Evolutionary conservation across 129 eudicot species (phyloP), one percentile per base, ranked within the genome.

Genomic region (Flaveria trinervia): DNA sequence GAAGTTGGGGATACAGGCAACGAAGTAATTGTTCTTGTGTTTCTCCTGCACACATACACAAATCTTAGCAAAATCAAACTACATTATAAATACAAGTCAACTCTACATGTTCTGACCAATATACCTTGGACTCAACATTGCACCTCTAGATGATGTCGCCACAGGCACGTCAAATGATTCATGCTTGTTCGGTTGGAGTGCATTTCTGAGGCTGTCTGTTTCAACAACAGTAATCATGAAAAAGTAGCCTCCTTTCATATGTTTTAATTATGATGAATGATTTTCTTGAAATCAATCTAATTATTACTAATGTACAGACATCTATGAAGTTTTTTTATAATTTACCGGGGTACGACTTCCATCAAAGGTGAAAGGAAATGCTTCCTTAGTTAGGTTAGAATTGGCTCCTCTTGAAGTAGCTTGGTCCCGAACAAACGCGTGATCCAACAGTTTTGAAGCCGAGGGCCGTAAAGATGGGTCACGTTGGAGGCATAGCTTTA

Each of bases 261-360:
- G 7, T 36, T 36, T 36, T 36, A 36, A 36, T 36, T 36, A 36
- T 5, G 67, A 26, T 5, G 28, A 65, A 65, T 33, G 7, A 33
- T 14, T 65, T 16, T 65, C 22, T 36, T 8, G 48, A n/a, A 52
- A 52, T 18, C 15, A 64, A 75, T 44, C 51, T 17, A 67, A 68
- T 18, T 22, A 76, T 11, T 14, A 50, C 54, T 62, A 26, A 72
- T n/a, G 49, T 41, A 30, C 43, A 26, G 3, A 59, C 51, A 36
- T 65, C 44, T 51, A 30, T 57, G 33, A 45, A 25, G 14, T 36
- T 36, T 36, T 36, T 36, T 0, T 33, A 4, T 30, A 17, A n/a
- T 54, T 86, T 93, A 93, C 98, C 84, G 94, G 95, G 28, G 94
- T 90, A 72, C 93, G 96, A 81, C 91, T 88, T 80, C 98, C 97